A percentile compares a stretch with the other conserved stretches of the same genome.
These are phyloP conservation scores for Arachnomyces sp. DNA, from an alignment of 2,329 filamentous ascomycete species.

Conservation along the genomic window DNA sequence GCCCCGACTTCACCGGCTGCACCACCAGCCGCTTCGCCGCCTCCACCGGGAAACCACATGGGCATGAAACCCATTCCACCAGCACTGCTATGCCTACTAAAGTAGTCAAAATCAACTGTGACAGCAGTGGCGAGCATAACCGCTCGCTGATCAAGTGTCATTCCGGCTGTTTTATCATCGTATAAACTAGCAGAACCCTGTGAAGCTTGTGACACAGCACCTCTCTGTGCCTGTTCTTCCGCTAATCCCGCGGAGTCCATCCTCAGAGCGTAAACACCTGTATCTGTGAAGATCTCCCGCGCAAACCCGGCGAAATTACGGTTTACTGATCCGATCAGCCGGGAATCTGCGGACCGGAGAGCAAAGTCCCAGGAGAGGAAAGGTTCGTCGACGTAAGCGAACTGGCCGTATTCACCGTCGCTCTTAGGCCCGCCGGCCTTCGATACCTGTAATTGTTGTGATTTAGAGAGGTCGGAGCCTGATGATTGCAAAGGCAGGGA, in stretches of 20 bases:
- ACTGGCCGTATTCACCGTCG: slow-evolving; percentile 47
- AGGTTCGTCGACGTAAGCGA: slow-evolving; percentile 56
- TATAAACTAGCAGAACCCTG: slow-evolving; percentile 5
- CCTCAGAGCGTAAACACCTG: slow-evolving; percentile 55
- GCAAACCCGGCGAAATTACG: slow-evolving; percentile 57
- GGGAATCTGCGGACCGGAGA: slow-evolving; percentile 43
- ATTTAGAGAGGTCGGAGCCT: slow-evolving; percentile 41
- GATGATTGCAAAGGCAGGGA: slow-evolving; percentile 36
- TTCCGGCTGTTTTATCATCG: slow-evolving; percentile 33
- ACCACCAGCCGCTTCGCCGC: slow-evolving; percentile 30
- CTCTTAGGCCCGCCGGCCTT: slow-evolving; percentile 17
- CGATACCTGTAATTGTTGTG: slow-evolving; percentile 40
- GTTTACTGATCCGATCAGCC: slow-evolving; percentile 54
- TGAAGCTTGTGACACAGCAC: slow-evolving; percentile 9
- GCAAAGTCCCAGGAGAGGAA: slow-evolving; percentile 60
- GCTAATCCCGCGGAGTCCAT: slow-evolving; percentile 53
- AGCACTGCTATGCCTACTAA: slow-evolving; percentile 51
- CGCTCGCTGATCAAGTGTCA: slow-evolving; percentile 59
- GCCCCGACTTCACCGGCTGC: slow-evolving; percentile 36
- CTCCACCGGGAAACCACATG: slow-evolving; percentile 42
- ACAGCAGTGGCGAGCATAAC: slow-evolving; percentile 61
- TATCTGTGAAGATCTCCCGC: slow-evolving; percentile 59
- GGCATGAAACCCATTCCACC: slow-evolving; percentile 46
- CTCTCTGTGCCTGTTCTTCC: slow-evolving; percentile 26
- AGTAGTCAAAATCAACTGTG: slow-evolving; percentile 60